Evolutionary conservation across 1,139 yeast species (phyloP).

Genomic region (Scheffersomyces lignicola): DNA sequence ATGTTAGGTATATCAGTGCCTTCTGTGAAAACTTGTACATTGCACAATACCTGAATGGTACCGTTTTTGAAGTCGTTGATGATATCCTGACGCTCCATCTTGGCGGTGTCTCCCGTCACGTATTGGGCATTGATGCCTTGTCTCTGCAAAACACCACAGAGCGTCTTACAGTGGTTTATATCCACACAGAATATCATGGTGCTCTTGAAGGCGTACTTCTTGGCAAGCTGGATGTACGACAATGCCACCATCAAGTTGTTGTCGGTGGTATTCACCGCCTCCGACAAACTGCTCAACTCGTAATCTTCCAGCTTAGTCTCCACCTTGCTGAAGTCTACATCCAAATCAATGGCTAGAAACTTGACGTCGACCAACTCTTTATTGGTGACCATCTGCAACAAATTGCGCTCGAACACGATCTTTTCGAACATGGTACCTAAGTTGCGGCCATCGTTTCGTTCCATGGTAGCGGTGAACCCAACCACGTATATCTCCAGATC

Average conservation of each 20-base stretch:
- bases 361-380: slow-evolving; percentile 72
- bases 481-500: slow-evolving; percentile 55
- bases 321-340: slow-evolving; percentile 37
- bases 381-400: slow-evolving; percentile 66
- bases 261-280: slow-evolving; percentile 52
- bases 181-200: slow-evolving; percentile 80
- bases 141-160: slow-evolving; percentile 54
- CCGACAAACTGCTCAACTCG: slow-evolving; percentile 49
- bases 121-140: slow-evolving; percentile 71
- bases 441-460: slow-evolving; percentile 63
- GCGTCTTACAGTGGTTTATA: slow-evolving; percentile 59
- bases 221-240: slow-evolving; percentile 52
- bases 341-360: slow-evolving; percentile 57
- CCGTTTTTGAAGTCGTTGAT: slow-evolving; percentile 64
- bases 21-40: slow-evolving; percentile 90
- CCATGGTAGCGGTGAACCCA: slow-evolving; percentile 86
- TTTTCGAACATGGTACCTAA: slow-evolving; percentile 66
- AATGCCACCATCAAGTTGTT: slow-evolving; percentile 57
- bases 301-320: slow-evolving; percentile 51
- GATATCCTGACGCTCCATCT: slow-evolving; percentile 50
- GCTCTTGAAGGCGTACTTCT: slow-evolving; percentile 46
- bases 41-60: slow-evolving; percentile 68
- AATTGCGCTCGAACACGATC: slow-evolving; percentile 67
- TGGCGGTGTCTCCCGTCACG: slow-evolving; percentile 68
- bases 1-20: slow-evolving; percentile 95